phyloP scores from a whole-genome alignment of 1,139 yeast genomes.

The Hansenula sp. region DNA sequence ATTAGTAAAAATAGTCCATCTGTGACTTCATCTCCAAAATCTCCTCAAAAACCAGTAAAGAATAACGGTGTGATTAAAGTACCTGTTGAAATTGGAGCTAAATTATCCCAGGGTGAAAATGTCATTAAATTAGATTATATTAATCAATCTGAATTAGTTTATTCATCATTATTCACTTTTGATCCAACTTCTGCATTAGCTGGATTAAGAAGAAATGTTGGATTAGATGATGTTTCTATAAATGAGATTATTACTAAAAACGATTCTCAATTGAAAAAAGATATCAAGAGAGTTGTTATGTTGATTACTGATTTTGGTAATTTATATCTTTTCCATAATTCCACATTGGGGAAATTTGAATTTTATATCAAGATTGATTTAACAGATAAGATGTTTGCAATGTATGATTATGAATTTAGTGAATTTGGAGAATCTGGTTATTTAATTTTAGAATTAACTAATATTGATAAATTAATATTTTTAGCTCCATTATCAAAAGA shows the following conservation, averaged over 20 bases:
- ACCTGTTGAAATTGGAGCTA: background rate
- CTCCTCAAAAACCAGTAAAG: slow-evolving; percentile 1
- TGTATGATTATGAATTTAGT: slow-evolving; percentile 75
- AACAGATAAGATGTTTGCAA: slow-evolving; percentile 60
- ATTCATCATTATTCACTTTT: slow-evolving; percentile 9
- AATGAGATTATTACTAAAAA: slow-evolving; percentile 38
- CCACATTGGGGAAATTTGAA: slow-evolving; percentile 29
- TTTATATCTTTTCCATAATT: slow-evolving; percentile 24
- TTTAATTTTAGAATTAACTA: slow-evolving; percentile 57
- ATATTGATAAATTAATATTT: slow-evolving; percentile 54
- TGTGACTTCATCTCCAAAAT: background rate
- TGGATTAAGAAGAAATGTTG: slow-evolving; percentile 19
- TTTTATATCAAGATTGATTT: slow-evolving; percentile 45
- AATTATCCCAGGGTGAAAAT: slow-evolving; percentile 20
- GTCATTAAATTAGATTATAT: slow-evolving; percentile 36
- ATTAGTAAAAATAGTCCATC: background rate
- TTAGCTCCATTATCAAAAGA: slow-evolving; percentile 28
- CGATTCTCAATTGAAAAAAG: slow-evolving; percentile 31
- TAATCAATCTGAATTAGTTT: slow-evolving; percentile 30
- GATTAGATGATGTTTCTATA: slow-evolving; percentile 32
- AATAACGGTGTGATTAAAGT: too few species aligned
- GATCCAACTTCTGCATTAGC: slow-evolving; percentile 15
- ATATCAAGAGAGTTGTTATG: slow-evolving; percentile 30
- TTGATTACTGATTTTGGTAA: slow-evolving; percentile 35
- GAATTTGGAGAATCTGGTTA: slow-evolving; percentile 53